phyloP scores from a whole-genome alignment of 106 monocot genomes.

The Xerophyta viscosa region DNA sequence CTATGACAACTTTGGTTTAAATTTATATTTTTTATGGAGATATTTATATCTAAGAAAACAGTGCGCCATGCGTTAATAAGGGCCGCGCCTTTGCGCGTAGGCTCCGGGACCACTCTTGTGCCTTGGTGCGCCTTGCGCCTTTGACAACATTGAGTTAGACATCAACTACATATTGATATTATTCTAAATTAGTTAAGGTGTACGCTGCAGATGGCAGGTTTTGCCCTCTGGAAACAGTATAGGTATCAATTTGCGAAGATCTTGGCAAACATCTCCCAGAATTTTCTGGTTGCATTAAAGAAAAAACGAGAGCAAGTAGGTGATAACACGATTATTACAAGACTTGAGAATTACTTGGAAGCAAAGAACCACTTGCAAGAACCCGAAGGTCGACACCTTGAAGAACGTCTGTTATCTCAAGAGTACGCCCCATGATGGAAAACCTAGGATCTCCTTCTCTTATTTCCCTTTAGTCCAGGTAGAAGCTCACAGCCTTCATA shows the following conservation, averaged over 20 bases:
- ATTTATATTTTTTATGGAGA: too few species aligned
- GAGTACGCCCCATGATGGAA: constrained; percentile 12
- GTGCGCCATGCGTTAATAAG: too few species aligned
- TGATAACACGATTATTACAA: constrained; percentile 20
- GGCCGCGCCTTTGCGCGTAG: too few species aligned
- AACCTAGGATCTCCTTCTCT: too few species aligned
- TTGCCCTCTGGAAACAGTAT: constrained; percentile 51
- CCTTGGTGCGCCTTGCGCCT: too few species aligned
- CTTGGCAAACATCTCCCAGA: constrained; percentile 26
- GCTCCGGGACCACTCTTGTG: too few species aligned
- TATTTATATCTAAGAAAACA: too few species aligned
- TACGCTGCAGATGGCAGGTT: constrained; percentile 71
- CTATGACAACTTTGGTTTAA: too few species aligned
- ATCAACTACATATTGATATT: too few species aligned
- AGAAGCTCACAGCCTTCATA: too few species aligned
- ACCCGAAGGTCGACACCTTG: constrained; percentile 56
- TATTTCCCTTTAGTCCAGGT: too few species aligned
- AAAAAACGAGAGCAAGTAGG: constrained; percentile 23
- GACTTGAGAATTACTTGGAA: constrained; percentile 54
- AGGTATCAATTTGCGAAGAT: constrained; percentile 70
- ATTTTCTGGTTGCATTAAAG: constrained; percentile 56
- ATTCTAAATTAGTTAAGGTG: not conserved
- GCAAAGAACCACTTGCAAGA: constrained; percentile 35
- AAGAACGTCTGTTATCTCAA: constrained; percentile 26
- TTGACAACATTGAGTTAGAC: too few species aligned